phyloP scores from a whole-genome alignment of 2,329 filamentous ascomycete species.

The Aspergillus brasiliensis region DNA sequence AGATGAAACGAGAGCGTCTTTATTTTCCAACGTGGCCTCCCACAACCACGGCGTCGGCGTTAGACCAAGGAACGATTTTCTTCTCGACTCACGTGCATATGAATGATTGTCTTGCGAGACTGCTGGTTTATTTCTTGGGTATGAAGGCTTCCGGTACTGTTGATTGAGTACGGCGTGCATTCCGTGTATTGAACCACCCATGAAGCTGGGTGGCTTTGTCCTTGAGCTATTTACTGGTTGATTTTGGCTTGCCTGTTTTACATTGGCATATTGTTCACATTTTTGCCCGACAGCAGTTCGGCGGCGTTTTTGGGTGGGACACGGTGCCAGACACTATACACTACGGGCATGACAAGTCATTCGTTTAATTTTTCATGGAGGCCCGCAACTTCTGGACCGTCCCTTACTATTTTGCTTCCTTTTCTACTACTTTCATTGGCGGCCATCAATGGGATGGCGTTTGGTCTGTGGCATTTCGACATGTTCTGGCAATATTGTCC shows the following conservation, averaged over 20 bases:
- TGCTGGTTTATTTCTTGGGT: slow-evolving; percentile 15
- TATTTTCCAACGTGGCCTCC: background rate
- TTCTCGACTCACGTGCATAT: slow-evolving; percentile 25
- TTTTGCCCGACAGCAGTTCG: background rate
- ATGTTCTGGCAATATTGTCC: slow-evolving; percentile 11
- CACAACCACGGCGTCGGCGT: slow-evolving; percentile 23
- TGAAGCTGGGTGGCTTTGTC: slow-evolving; percentile 4
- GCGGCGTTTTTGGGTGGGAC: background rate
- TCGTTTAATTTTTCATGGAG: background rate
- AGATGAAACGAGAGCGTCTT: slow-evolving; percentile 11
- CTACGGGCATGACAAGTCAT: background rate
- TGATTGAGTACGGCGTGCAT: slow-evolving; percentile 17
- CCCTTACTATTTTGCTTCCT: background rate
- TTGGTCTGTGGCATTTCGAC: slow-evolving; percentile 7
- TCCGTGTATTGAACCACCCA: slow-evolving; percentile 10
- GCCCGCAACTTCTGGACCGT: background rate
- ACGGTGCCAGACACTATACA: slow-evolving; percentile 2
- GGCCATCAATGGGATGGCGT: background rate
- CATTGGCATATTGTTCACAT: background rate
- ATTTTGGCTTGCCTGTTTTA: background rate
- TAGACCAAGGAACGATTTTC: slow-evolving; percentile 13
- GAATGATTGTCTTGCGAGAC: slow-evolving; percentile 21
- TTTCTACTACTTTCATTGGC: background rate
- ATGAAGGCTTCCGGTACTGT: slow-evolving; percentile 13
- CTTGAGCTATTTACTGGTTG: background rate